Base-by-base conservation (phyloP, 225 moss, liverwort and hornwort genomes). In the Lunularia cruciata region DNA sequence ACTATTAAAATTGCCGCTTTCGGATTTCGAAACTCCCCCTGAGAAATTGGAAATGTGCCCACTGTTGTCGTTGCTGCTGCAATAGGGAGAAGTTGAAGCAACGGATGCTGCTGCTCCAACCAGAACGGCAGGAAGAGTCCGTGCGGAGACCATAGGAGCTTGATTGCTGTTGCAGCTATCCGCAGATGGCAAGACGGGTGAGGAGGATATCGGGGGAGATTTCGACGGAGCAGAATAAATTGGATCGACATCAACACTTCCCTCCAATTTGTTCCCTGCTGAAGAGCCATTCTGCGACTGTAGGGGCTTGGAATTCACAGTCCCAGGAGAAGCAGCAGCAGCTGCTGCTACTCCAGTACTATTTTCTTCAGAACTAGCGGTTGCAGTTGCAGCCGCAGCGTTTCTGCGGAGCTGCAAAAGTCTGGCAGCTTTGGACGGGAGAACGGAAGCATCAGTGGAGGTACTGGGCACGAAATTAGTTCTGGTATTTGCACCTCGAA, bases 401-500 rank as follows among this genome's bases (percentile, higher is more conserved):
- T 87, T 84, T 70, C 84, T 84, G 8, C 89, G 86, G 19, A 88
- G 88, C 33, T 86, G 88, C 52, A 95, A 83, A 59, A 91, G 85
- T 28, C 86, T 87, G 48, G 94, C 89, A 57, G 94, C 89, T 69
- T 95, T 95, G 69, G 91, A 85, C 51, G 87, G 82, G 0, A 86
- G 83, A 38, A 81, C 85, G 1, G 79, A 66, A 46, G 80, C 79
- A 34, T 86, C 87, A 26, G 83, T 72, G 8, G 83, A 56, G 42
- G 78, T 75, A 51, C 72, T 69, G 15, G 89, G 82, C 5, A 91
- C 86, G 65, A 95, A 95, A 81, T 95, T 95, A 37, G 94, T 95
- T 48, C 94, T 84, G 34, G 94, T 95, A 54, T 95, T 91, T 18
- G 88, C 87, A 14, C 94, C 94, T 25, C 94, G 80, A 38, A 95